Evolutionary conservation across 1,284 basidiomycete species (phyloP).

Genomic region (Trichosporon faecale): DNA sequence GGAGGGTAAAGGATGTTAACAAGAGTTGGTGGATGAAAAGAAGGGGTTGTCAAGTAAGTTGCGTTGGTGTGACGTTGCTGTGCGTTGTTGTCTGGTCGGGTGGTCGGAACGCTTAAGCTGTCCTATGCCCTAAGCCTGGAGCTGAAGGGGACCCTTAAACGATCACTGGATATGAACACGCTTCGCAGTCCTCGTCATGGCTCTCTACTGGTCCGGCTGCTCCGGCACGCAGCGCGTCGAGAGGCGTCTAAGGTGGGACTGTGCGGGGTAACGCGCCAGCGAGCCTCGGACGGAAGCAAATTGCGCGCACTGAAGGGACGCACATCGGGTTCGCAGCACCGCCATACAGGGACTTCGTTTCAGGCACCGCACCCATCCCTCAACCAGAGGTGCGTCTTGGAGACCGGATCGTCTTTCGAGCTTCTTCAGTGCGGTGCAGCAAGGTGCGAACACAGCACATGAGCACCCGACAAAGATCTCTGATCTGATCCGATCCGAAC

Average conservation of each 20-base stretch:
- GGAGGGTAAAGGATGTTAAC: too few species aligned
- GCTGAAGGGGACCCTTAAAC: neutral
- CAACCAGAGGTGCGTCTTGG: too few species aligned
- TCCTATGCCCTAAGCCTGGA: too few species aligned
- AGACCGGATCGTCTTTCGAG: too few species aligned
- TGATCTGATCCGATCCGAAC: too few species aligned
- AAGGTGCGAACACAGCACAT: too few species aligned
- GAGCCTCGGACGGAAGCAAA: too few species aligned
- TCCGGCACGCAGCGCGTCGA: neutral
- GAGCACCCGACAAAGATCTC: too few species aligned
- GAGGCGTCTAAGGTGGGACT: too few species aligned
- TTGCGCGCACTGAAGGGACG: neutral
- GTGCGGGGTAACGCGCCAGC: neutral
- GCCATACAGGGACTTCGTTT: neutral
- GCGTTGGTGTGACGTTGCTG: neutral
- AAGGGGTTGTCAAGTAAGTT: neutral
- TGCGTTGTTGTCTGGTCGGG: neutral
- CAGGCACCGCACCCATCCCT: neutral
- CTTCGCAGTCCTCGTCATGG: neutral
- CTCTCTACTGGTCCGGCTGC: neutral
- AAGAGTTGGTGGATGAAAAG: neutral
- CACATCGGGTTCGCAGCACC: neutral
- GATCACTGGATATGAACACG: neutral
- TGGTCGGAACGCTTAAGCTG: neutral
- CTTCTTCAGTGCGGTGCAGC: too few species aligned